Conservation (phyloP, 176 grass and related monocot genomes). For the Oryza meridionalis region DNA sequence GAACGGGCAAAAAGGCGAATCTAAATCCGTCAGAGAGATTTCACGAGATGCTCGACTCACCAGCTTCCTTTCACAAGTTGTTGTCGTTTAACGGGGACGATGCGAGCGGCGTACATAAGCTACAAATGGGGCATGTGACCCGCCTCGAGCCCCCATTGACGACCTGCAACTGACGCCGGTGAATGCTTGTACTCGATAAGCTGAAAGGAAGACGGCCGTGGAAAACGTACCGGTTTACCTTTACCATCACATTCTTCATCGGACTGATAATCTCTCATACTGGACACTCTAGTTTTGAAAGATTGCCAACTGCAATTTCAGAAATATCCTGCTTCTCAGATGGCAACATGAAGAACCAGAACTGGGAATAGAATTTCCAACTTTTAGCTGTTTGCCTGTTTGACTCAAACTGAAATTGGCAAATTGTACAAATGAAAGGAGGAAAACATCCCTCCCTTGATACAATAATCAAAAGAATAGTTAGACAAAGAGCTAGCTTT, state of each 20-base stretch:
- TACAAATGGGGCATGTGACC: background rate
- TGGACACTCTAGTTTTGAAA: background rate
- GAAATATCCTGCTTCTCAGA: slow-evolving; percentile 4
- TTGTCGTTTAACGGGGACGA: slow-evolving; percentile 3
- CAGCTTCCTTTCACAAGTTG: slow-evolving; percentile 15
- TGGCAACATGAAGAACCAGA: slow-evolving; percentile 6
- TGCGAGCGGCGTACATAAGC: background rate
- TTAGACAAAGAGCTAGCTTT: background rate
- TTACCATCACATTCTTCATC: background rate
- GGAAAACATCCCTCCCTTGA: background rate
- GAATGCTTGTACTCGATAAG: background rate
- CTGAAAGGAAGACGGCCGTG: background rate
- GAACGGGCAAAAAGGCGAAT: background rate
- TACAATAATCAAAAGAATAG: background rate
- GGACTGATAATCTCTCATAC: background rate
- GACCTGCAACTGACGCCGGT: slow-evolving; percentile 6
- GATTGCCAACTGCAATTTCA: background rate
- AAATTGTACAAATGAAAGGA: background rate
- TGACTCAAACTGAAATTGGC: slow-evolving; percentile 19
- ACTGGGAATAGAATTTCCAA: background rate
- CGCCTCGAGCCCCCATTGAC: background rate
- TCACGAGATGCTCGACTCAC: background rate
- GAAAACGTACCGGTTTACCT: slow-evolving; percentile 4
- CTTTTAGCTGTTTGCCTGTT: background rate
- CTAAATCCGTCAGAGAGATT: background rate